These are phyloP conservation scores for Candida labiduridarum DNA, from an alignment of 1,139 yeast species.

Conservation along the genomic window DNA sequence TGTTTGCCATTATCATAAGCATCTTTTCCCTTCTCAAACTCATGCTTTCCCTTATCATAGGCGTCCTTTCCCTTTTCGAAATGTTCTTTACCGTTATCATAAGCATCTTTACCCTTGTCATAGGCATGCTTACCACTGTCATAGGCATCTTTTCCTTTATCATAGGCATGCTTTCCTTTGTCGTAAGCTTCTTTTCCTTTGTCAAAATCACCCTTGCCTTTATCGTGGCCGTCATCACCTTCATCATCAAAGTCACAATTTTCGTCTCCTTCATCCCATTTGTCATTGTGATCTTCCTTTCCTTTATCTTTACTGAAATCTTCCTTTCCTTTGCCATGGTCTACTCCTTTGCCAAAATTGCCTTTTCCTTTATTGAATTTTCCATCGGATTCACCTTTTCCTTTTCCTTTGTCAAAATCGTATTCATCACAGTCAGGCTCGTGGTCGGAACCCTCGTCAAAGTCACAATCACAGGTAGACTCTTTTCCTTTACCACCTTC, in stretches of 20 bases:
- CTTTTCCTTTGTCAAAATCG: background rate
- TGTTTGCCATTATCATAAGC: background rate
- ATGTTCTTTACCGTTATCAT: constrained; percentile 3
- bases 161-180: background rate
- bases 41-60: constrained; percentile 10
- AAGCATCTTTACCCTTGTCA: background rate
- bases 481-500: background rate
- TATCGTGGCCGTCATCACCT: background rate
- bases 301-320: background rate
- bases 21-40: constrained; percentile 1
- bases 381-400: background rate
- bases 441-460: background rate
- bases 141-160: too few relatives aligned
- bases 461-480: constrained; percentile 1
- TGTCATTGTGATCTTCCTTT: background rate
- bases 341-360: too few relatives aligned
- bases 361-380: constrained; percentile 2
- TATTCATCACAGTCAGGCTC: constrained; percentile 1
- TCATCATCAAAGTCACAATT: background rate
- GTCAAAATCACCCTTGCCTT: background rate
- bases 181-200: background rate
- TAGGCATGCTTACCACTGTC: background rate
- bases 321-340: background rate
- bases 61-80: background rate
- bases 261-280: background rate